phyloP scores from a whole-genome alignment of 1,284 basidiomycete species.

The Thelephora terrestris region DNA sequence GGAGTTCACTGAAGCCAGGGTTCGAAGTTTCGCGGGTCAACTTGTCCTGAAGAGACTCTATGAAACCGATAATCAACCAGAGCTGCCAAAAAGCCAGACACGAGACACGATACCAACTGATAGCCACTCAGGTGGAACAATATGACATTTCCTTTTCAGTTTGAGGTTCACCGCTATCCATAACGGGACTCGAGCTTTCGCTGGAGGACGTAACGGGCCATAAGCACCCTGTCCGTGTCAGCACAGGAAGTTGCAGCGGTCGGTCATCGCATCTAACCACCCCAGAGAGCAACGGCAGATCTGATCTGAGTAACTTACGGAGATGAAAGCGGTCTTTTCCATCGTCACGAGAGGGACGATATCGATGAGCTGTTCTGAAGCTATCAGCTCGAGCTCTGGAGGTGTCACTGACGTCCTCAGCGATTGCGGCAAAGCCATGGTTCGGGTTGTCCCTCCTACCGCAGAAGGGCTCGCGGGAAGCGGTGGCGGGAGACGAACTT shows the following conservation, averaged over 20 bases:
- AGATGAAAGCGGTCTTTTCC: conserved; percentile 82
- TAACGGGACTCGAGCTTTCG: conserved; percentile 74
- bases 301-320: conserved; percentile 36
- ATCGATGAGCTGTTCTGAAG: conserved; percentile 72
- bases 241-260: neutral
- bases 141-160: conserved; percentile 87
- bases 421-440: conserved; percentile 49
- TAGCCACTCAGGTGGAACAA: conserved; percentile 86
- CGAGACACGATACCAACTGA: conserved; percentile 53
- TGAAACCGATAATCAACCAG: neutral
- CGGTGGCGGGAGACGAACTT: neutral
- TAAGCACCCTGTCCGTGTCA: conserved; percentile 61
- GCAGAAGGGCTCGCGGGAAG: neutral
- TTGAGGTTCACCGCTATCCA: conserved; percentile 96
- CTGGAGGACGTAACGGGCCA: conserved; percentile 86
- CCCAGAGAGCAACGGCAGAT: neutral
- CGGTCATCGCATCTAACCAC: neutral
- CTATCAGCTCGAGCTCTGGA: conserved; percentile 78
- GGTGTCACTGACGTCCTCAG: conserved; percentile 59
- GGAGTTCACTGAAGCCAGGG: conserved; percentile 65
- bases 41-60: conserved; percentile 72
- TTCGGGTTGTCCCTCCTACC: neutral
- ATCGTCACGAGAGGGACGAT: conserved; percentile 81
- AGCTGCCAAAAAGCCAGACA: conserved; percentile 1
- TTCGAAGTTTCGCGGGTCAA: conserved; percentile 63